Evolutionary conservation across 2,329 filamentous ascomycete species (phyloP).

Genomic region (Diaporthe vexans): DNA sequence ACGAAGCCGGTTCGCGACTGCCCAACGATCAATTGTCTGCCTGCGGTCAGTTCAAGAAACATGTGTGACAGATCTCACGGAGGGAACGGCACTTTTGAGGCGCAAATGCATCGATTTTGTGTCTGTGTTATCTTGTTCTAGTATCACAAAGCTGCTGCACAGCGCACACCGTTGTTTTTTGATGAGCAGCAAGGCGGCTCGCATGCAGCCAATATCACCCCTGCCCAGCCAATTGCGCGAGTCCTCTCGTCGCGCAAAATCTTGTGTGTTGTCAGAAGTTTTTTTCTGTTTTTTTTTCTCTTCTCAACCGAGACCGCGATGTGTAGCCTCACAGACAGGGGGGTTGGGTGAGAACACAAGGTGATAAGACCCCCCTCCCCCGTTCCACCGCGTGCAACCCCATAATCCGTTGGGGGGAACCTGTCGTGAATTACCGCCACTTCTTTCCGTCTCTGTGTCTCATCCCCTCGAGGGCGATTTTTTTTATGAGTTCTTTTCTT

Average conservation of each 20-base stretch:
- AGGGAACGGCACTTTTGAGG: background rate
- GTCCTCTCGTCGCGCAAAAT: background rate
- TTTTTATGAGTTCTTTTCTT: background rate
- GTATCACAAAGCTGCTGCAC: background rate
- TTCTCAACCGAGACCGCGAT: background rate
- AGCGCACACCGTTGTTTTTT: background rate
- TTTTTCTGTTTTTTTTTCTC: background rate
- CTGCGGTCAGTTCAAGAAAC: background rate
- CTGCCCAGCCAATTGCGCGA: conserved; percentile 22
- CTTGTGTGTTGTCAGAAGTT: background rate
- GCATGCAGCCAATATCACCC: conserved; percentile 3
- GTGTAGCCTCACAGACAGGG: conserved; percentile 2
- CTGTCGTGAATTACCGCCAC: background rate
- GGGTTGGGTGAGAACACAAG: background rate
- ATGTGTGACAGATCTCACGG: background rate
- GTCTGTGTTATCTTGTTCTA: conserved; percentile 9
- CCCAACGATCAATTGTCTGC: background rate
- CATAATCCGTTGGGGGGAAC: background rate
- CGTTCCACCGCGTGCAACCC: background rate
- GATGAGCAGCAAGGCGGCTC: background rate
- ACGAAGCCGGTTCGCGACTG: background rate
- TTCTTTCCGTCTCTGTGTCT: background rate
- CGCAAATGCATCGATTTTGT: conserved; percentile 1
- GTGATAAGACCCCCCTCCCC: background rate
- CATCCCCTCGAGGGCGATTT: background rate